These are phyloP conservation scores for Apium graveolens DNA, from an alignment of 129 eudicot species.

Conservation along the genomic window DNA sequence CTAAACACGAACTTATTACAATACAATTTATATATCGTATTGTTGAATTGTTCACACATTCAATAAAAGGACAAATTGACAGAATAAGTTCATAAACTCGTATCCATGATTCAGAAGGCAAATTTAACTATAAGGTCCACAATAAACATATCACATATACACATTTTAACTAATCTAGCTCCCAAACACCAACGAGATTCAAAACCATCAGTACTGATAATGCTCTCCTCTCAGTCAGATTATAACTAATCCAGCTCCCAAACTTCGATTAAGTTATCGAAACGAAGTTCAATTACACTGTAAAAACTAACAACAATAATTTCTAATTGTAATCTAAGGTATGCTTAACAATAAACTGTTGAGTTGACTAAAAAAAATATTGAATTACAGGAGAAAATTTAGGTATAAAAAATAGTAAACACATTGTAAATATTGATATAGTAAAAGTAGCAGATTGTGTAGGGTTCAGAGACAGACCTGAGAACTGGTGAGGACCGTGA, in stretches of 20 bases:
- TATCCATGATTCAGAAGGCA: not conserved
- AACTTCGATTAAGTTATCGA: not conserved
- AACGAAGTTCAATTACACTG: not conserved
- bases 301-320: not conserved
- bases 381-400: not conserved
- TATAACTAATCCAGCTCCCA: not conserved
- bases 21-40: not conserved
- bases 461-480: constrained; percentile 49
- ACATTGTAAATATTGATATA: not conserved
- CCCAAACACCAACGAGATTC: not conserved
- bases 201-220: not conserved
- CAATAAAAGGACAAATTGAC: not conserved
- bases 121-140: not conserved
- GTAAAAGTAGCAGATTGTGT: constrained; percentile 3
- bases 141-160: not conserved
- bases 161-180: not conserved
- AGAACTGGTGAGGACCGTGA: constrained; percentile 93
- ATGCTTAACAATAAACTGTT: not conserved
- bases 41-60: not conserved
- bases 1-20: not conserved
- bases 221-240: not conserved
- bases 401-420: no score
- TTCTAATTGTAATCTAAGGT: not conserved
- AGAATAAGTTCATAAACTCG: not conserved
- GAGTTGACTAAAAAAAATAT: not conserved